Percentiles rank a stretch among this genome's conserved stretches.
Evolutionary conservation across 257 asterid species (phyloP).

Genomic region (Lantana camara): DNA sequence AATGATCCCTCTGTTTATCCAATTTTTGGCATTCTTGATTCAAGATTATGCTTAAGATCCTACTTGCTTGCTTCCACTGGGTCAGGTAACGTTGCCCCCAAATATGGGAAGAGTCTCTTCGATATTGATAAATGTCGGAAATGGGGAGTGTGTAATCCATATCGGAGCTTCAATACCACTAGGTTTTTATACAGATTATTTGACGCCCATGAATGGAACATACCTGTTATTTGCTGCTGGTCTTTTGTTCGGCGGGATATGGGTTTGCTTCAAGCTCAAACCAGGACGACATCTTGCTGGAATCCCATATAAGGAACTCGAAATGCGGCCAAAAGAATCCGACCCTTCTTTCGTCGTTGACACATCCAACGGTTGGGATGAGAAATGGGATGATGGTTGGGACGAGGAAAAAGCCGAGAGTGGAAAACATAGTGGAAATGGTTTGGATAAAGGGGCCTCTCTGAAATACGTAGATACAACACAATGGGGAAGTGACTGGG

Average conservation of each 20-base stretch:
- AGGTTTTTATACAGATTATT: conserved; percentile 25
- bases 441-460: conserved; percentile 24
- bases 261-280: conserved; percentile 46
- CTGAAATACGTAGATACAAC: conserved; percentile 32
- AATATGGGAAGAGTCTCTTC: conserved; percentile 37
- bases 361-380: conserved; percentile 50
- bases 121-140: conserved; percentile 33
- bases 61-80: conserved; percentile 13
- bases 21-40: conserved; percentile 3
- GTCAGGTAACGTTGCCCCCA: conserved; percentile 52
- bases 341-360: conserved; percentile 33
- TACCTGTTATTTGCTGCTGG: conserved; percentile 49
- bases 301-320: conserved; percentile 59
- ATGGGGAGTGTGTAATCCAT: conserved; percentile 43
- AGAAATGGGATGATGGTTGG: conserved; percentile 71
- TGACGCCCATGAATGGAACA: conserved; percentile 45
- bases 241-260: conserved; percentile 45
- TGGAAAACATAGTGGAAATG: background rate
- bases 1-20: background rate
- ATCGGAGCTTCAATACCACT: conserved; percentile 33
- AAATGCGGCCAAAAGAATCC: conserved; percentile 50
- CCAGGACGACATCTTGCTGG: conserved; percentile 41
- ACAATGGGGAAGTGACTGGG: conserved; percentile 33
- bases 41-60: background rate
- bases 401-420: conserved; percentile 49